phyloP scores from a whole-genome alignment of 768 basidiomycete genomes.

The Tephrocybe sp. region DNA sequence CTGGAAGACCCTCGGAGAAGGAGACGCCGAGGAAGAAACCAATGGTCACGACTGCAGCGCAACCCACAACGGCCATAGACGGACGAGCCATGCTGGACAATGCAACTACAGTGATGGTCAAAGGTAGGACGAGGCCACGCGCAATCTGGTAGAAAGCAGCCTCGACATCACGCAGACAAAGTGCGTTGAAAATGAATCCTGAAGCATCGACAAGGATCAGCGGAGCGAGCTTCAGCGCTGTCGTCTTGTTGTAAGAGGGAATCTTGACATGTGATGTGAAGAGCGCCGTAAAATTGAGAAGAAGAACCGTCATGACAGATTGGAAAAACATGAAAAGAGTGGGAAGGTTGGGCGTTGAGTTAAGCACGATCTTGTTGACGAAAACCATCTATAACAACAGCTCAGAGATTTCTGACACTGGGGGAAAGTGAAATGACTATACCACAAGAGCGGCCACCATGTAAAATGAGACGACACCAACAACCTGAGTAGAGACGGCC shows the following conservation, averaged over 20 bases:
- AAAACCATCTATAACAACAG: constrained; percentile 58
- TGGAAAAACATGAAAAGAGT: constrained; percentile 31
- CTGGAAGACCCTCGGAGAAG: constrained; percentile 35
- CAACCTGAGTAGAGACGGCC: constrained; percentile 24
- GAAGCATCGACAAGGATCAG: constrained; percentile 37
- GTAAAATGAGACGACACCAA: constrained; percentile 56
- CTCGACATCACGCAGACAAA: constrained; percentile 52
- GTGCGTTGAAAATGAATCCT: constrained; percentile 30
- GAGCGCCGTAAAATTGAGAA: constrained; percentile 23
- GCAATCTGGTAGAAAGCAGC: constrained; percentile 82
- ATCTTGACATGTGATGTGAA: constrained; percentile 25
- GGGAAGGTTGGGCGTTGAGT: constrained; percentile 29
- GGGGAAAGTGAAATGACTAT: constrained; percentile 27
- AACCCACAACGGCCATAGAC: constrained; percentile 55
- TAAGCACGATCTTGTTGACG: constrained; percentile 44
- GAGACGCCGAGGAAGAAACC: constrained; percentile 73
- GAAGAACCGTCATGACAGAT: constrained; percentile 27
- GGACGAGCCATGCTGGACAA: constrained; percentile 60
- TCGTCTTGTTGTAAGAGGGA: constrained; percentile 18
- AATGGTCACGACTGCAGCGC: constrained; percentile 69
- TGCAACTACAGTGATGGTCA: constrained; percentile 73
- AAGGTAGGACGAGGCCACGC: constrained; percentile 75
- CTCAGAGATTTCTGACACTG: too few relatives aligned
- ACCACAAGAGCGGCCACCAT: constrained; percentile 70
- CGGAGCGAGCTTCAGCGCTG: constrained; percentile 22